These are phyloP conservation scores for Boletellus sp. DNA, from an alignment of 768 basidiomycete genomes.

Conservation along the genomic window DNA sequence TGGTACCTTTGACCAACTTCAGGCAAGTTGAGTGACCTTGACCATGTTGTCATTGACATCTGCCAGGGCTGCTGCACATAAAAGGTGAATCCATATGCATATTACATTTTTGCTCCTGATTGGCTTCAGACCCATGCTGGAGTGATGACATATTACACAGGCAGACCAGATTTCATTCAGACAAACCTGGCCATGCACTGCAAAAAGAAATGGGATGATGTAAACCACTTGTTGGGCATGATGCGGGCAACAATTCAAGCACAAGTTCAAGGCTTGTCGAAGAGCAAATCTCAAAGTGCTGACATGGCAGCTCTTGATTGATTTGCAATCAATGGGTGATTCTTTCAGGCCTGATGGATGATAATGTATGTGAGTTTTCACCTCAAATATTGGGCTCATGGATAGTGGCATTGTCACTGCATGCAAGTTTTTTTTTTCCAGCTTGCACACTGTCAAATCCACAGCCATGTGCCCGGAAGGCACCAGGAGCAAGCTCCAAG, in stretches of 20 bases:
- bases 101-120: too few species aligned
- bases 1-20: conserved; percentile 95
- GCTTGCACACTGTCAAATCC: too few species aligned
- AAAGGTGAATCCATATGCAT: conserved; percentile 62
- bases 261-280: conserved; percentile 18
- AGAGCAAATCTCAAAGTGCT: conserved; percentile 22
- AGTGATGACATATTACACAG: conserved; percentile 75
- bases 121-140: conserved; percentile 78
- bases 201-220: conserved; percentile 89
- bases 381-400: too few species aligned
- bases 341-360: too few species aligned
- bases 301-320: too few species aligned
- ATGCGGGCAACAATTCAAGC: conserved; percentile 60
- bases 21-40: conserved; percentile 77
- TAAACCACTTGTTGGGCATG: conserved; percentile 67
- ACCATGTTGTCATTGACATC: conserved; percentile 90
- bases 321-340: too few species aligned
- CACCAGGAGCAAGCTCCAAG: too few species aligned
- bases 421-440: too few species aligned
- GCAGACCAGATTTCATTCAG: conserved; percentile 79
- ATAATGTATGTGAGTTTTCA: too few species aligned
- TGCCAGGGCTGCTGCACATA: conserved; percentile 96
- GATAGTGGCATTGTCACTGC: too few species aligned
- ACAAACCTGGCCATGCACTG: conserved; percentile 79
- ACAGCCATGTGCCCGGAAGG: too few species aligned